phyloP scores from a whole-genome alignment of 768 basidiomycete genomes.

The Amanita pallidorosea region DNA sequence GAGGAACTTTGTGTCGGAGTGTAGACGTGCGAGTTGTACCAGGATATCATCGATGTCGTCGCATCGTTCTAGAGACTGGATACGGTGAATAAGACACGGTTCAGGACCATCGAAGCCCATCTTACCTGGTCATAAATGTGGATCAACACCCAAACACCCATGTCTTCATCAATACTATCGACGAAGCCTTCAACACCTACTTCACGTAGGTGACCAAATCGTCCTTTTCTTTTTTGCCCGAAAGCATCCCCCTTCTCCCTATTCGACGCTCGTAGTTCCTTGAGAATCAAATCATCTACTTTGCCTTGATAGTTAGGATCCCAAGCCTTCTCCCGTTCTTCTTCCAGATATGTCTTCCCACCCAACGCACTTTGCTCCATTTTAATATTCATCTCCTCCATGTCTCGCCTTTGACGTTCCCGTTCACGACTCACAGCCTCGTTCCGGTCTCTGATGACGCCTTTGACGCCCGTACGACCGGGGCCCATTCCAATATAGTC shows the following conservation, averaged over 20 bases:
- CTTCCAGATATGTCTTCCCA: slow-evolving; percentile 69
- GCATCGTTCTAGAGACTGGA: slow-evolving; percentile 68
- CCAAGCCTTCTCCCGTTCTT: slow-evolving; percentile 45
- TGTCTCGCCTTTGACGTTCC: slow-evolving; percentile 39
- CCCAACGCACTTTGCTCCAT: slow-evolving; percentile 61
- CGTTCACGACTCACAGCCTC: slow-evolving; percentile 52
- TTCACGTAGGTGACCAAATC: slow-evolving; percentile 74
- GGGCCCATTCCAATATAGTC: slow-evolving; percentile 80
- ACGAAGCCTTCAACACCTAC: slow-evolving; percentile 69
- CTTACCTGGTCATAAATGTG: slow-evolving; percentile 77
- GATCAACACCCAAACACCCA: slow-evolving; percentile 70
- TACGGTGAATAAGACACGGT: slow-evolving; percentile 3
- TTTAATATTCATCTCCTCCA: slow-evolving; percentile 37
- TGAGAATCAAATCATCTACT: slow-evolving; percentile 32
- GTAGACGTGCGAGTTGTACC: slow-evolving; percentile 53
- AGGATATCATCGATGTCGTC: slow-evolving; percentile 59
- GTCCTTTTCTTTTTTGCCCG: slow-evolving; percentile 38
- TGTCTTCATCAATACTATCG: slow-evolving; percentile 65
- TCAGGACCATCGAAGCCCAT: slow-evolving; percentile 7
- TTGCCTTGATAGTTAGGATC: slow-evolving; percentile 27
- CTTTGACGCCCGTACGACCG: slow-evolving; percentile 81
- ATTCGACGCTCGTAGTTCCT: slow-evolving; percentile 21
- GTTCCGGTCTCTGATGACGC: slow-evolving; percentile 72
- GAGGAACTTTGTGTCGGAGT: slow-evolving; percentile 73
- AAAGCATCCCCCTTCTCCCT: slow-evolving; percentile 28